Base-by-base conservation (phyloP, 495 filamentous ascomycete species). In the Apiosordaria backusii region DNA sequence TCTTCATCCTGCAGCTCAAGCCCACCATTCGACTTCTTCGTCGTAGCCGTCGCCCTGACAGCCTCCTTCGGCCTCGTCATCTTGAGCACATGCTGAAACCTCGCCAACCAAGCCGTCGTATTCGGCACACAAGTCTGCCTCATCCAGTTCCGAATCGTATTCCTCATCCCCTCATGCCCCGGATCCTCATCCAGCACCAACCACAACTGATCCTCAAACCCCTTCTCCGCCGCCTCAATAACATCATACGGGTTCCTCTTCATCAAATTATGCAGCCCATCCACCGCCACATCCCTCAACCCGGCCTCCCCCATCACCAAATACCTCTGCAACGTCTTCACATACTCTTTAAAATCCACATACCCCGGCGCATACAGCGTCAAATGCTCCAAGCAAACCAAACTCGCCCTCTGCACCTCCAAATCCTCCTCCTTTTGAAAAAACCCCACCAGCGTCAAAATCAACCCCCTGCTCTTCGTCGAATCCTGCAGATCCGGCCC, bases 401-500 rank as follows among this genome's bases (percentile, higher is more conserved):
- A 84, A 70, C 91, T 92, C 68, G 93, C 90, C 5, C 88, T 84
- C 7, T 91, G 84, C 2, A 95, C 80, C n/a, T 89, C 81, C 5
- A 86, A 73, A 57, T 91, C 88, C 15, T 89, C 84, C 73, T 99
- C 96, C 21, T 86, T 79, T 65, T 92, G 88, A 73, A 97, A 94
- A 69, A 93, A 91, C 1, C 86, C 83, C 23, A 97, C 88, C 1
- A 98, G 85, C 0, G 89, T 96, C 65, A 97, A 81, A 60, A 98
- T 96, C 23, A 98, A 81, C 72, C 97, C 93, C 58, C 95, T 84
- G 4, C 91, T 90, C 77, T 97, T 97, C n/a, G 85, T 85, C 68
- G 93, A 88, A 67, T 98, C 95, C 76, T 98, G 95, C 6, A 99
- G 80, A 72, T 98, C 96, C 0, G 95, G 95, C 0, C 95, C 95